phyloP scores from a whole-genome alignment of 768 basidiomycete species.

The Kwoniella dendrophila region DNA sequence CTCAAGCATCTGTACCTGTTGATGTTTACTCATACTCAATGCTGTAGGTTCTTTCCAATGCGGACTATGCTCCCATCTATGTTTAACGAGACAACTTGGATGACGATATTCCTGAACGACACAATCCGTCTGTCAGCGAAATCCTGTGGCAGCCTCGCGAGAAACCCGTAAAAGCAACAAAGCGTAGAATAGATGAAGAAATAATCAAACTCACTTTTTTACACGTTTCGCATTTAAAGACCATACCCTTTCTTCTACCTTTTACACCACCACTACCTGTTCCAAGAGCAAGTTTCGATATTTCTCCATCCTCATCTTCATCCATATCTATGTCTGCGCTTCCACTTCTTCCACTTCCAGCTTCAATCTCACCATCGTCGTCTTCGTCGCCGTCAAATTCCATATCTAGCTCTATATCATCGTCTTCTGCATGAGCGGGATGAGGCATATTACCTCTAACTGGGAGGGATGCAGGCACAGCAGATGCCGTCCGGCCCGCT shows the following conservation, averaged over 20 bases:
- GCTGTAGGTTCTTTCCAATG: constrained; percentile 94
- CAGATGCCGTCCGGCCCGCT: constrained; percentile 17
- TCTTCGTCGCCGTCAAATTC: constrained; percentile 45
- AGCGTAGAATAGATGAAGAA: neutral
- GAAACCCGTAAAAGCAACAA: too few species aligned
- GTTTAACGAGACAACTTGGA: constrained; percentile 92
- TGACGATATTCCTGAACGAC: constrained; percentile 61
- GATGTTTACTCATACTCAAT: constrained; percentile 89
- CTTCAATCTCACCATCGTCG: constrained; percentile 28
- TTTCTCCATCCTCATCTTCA: constrained; percentile 42
- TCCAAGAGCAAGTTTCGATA: constrained; percentile 47
- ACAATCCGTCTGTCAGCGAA: neutral
- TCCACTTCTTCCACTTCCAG: constrained; percentile 36
- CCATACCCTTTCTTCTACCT: constrained; percentile 76
- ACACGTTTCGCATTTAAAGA: constrained; percentile 91
- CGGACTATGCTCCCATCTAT: constrained; percentile 95
- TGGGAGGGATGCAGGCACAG: constrained; percentile 41
- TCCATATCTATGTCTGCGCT: constrained; percentile 46
- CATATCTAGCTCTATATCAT: constrained; percentile 53
- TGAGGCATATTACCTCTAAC: constrained; percentile 17
- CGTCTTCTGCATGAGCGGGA: constrained; percentile 16
- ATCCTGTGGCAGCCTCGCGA: too few species aligned
- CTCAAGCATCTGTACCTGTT: constrained; percentile 95
- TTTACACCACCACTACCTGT: constrained; percentile 55
- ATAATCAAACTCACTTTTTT: constrained; percentile 68